These are phyloP conservation scores for Parathielavia appendiculata DNA, from an alignment of 495 filamentous ascomycete species.

Conservation along the genomic window DNA sequence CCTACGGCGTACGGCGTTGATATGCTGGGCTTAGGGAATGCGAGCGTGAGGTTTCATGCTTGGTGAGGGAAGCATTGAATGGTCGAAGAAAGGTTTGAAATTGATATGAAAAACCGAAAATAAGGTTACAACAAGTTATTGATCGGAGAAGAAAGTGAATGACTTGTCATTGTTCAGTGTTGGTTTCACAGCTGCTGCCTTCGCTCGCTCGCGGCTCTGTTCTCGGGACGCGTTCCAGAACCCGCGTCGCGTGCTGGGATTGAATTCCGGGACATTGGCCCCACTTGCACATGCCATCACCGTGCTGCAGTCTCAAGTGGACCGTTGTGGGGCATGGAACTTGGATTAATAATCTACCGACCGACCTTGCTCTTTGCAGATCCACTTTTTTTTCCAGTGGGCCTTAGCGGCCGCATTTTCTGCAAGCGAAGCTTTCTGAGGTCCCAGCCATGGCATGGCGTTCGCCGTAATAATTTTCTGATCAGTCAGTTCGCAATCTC, in stretches of 20 bases:
- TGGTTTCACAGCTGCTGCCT: background rate
- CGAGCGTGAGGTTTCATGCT: conserved; percentile 6
- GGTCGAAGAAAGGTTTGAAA: background rate
- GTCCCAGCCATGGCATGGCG: conserved; percentile 13
- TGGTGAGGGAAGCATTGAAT: background rate
- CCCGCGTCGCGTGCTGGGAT: conserved; percentile 12
- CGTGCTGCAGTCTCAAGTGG: background rate
- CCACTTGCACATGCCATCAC: background rate
- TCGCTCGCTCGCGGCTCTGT: too few species aligned
- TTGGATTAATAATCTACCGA: conserved; percentile 30
- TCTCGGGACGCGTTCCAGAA: conserved; percentile 5
- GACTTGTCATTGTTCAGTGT: background rate
- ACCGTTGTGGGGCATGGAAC: too few species aligned
- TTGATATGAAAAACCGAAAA: background rate
- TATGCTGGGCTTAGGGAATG: background rate
- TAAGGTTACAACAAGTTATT: background rate
- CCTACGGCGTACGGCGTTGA: background rate
- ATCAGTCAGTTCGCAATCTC: conserved; percentile 5
- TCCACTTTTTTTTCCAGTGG: conserved; percentile 25
- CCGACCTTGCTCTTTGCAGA: conserved; percentile 11
- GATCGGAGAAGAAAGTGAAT: background rate
- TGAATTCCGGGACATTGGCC: too few species aligned
- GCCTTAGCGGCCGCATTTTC: conserved; percentile 24
- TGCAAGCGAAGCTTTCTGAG: conserved; percentile 10
- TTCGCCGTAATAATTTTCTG: conserved; percentile 10